Evolutionary conservation across 1,284 basidiomycete species (phyloP), one percentile per base, ranked within the genome.

Genomic region (Ustilago loliicola): DNA sequence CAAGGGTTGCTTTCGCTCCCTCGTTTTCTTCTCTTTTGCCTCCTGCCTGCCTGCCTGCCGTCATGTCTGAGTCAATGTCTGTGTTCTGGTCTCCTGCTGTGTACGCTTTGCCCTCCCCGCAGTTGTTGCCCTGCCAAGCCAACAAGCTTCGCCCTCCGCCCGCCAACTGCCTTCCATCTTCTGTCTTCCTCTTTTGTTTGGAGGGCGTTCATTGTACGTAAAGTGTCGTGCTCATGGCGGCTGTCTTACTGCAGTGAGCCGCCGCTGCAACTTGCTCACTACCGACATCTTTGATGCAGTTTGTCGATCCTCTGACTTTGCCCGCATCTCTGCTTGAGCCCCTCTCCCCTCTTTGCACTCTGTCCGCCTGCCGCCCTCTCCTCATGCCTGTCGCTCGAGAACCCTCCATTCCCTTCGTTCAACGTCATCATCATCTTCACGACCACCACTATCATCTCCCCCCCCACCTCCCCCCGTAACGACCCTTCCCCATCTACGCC

Each of bases 241-340:
- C 48, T 45, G 7, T 21, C 48, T 50, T 25, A 10, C 15, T 50
- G 48, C 25, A 29, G 25, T 50, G 25, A 50, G 52, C 30, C 11
- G 11, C 40, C 29, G 21, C 21, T 45, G 17, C 52, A 27, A 13
- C 55, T 27, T 13, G 23, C 38, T 36, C 25, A 21, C 36, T 25
- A 45, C n/a, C 29, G 40, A 54, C 29, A n/a, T 7, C 27, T 36
- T 23, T 55, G 50, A 60, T 66, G 70, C 70, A 72, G 32, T 40
- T 25, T 38, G 70, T 60, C 60, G 64, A 72, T 72, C 70, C 51
- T 56, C 52, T 45, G 36, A 51, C 45, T 36, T 25, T 34, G 38
- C 52, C 36, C 34, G 56, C 42, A 63, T 52, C 34, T 42, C 30
- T 11, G 58, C 58, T 34, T 27, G 3, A 32, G 40, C 51, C 52